Conservation (phyloP, 306 rosid species). For the Geum urbanum region DNA sequence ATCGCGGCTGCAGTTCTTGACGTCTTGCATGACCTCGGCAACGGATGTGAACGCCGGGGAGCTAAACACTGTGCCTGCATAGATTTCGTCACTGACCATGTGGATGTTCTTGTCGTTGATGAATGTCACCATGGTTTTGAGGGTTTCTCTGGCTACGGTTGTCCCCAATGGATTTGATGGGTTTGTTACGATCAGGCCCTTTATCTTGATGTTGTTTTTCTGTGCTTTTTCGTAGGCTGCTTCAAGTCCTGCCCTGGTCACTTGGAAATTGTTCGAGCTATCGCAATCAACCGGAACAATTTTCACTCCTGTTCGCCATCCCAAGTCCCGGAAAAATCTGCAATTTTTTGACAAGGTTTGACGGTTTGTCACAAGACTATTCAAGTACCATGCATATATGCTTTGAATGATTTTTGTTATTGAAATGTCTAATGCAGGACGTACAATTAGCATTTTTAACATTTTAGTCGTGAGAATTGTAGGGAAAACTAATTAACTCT, state of each 20-base stretch:
- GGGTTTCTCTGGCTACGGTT: constrained; percentile 48
- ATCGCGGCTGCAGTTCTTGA: constrained; percentile 42
- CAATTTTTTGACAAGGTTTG: neutral
- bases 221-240: constrained; percentile 54
- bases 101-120: constrained; percentile 60
- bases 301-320: constrained; percentile 72
- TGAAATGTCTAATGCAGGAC: neutral
- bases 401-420: neutral
- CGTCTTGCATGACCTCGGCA: constrained; percentile 52
- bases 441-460: neutral
- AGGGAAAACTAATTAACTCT: neutral
- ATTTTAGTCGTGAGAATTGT: neutral
- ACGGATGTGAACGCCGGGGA: constrained; percentile 49
- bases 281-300: constrained; percentile 63
- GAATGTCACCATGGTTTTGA: constrained; percentile 60
- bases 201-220: constrained; percentile 52
- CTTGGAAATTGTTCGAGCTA: constrained; percentile 65
- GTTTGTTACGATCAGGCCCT: constrained; percentile 73
- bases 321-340: constrained; percentile 69
- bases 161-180: constrained; percentile 93
- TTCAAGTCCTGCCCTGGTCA: constrained; percentile 66
- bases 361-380: neutral
- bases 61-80: constrained; percentile 69
- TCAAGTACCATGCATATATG: neutral
- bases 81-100: constrained; percentile 83